Evolutionary conservation across 768 basidiomycete species (phyloP).

Genomic region (Trametes cinnabarina): DNA sequence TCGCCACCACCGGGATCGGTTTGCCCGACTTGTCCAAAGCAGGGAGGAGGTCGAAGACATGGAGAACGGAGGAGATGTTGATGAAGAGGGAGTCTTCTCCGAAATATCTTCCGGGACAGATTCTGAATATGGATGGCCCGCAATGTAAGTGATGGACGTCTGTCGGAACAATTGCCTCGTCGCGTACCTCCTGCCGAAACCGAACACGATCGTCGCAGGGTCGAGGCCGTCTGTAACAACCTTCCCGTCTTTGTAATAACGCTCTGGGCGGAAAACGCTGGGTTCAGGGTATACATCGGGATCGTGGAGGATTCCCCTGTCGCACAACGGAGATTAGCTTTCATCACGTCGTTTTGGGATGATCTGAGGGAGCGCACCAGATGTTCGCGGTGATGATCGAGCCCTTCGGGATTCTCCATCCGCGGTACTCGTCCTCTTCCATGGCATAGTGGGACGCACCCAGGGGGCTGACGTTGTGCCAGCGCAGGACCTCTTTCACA

Average conservation of each 20-base stretch:
- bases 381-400: slow-evolving; percentile 17
- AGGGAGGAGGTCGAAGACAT: slow-evolving; percentile 14
- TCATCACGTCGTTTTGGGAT: neutral
- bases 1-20: slow-evolving; percentile 1
- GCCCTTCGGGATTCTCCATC: slow-evolving; percentile 38
- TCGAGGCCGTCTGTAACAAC: slow-evolving; percentile 8
- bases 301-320: slow-evolving; percentile 52
- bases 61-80: slow-evolving; percentile 12
- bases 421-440: slow-evolving; percentile 40
- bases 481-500: slow-evolving; percentile 17
- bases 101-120: slow-evolving; percentile 21
- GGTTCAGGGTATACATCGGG: slow-evolving; percentile 46
- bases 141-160: neutral
- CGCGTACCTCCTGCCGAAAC: slow-evolving; percentile 26
- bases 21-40: slow-evolving; percentile 8
- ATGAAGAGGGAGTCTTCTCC: slow-evolving; percentile 14
- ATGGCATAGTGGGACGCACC: slow-evolving; percentile 31
- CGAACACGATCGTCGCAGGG: slow-evolving; percentile 23
- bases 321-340: neutral
- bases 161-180: too few species aligned
- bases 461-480: slow-evolving; percentile 9
- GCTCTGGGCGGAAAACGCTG: slow-evolving; percentile 46
- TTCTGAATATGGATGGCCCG: neutral
- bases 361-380: slow-evolving; percentile 6
- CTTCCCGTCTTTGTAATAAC: slow-evolving; percentile 36